A percentile compares a stretch with the other conserved stretches of the same genome.
These are phyloP conservation scores for Prunus mira DNA, from an alignment of 306 rosid species.

Conservation along the genomic window DNA sequence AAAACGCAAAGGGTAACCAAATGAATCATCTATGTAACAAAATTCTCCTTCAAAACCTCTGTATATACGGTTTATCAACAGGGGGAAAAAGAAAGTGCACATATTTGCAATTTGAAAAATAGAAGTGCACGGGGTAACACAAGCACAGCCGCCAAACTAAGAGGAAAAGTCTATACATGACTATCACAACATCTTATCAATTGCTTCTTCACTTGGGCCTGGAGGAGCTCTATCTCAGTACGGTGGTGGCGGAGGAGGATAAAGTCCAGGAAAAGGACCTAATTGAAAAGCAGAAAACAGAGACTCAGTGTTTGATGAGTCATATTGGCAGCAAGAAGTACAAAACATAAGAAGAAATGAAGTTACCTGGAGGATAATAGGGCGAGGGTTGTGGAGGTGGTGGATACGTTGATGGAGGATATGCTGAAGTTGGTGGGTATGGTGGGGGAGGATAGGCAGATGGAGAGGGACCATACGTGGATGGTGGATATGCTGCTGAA, in stretches of 20 bases:
- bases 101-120: neutral
- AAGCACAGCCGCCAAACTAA: neutral
- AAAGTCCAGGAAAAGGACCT: conserved; percentile 50
- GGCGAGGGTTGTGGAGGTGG: conserved; percentile 50
- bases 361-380: conserved; percentile 47
- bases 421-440: conserved; percentile 28
- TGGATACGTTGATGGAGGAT: conserved; percentile 35
- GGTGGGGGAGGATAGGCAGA: conserved; percentile 27
- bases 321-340: neutral
- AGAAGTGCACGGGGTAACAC: neutral
- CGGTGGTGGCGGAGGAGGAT: conserved; percentile 80
- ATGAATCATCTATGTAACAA: neutral
- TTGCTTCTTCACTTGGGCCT: neutral
- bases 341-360: neutral
- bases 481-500: conserved; percentile 33
- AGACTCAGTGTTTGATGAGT: neutral
- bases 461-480: conserved; percentile 13
- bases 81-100: neutral
- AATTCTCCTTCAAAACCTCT: neutral
- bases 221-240: conserved; percentile 36
- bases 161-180: conserved; percentile 5
- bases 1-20: neutral
- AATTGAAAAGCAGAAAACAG: conserved; percentile 14
- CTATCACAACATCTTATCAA: neutral
- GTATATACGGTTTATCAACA: neutral